Conservation (phyloP, 2,329 filamentous ascomycete species). For the Taxawa tesnikishii region DNA sequence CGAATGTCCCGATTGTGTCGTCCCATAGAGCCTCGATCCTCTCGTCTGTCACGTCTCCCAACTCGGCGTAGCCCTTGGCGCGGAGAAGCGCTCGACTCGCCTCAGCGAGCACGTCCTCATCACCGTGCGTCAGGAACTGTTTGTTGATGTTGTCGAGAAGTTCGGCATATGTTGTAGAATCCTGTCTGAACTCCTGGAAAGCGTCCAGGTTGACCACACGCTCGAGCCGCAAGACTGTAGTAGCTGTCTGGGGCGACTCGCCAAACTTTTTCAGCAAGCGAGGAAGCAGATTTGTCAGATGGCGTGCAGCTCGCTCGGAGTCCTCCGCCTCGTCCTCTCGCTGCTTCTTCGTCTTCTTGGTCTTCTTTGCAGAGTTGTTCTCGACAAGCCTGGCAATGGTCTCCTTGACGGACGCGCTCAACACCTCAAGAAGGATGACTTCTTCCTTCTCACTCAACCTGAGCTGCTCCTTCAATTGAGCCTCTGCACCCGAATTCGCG, state of each 20-base stretch:
- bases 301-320: constrained; percentile 66
- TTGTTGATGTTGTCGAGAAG: constrained; percentile 85
- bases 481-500: constrained; percentile 46
- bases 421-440: constrained; percentile 70
- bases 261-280: constrained; percentile 86
- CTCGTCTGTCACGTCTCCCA: constrained; percentile 71
- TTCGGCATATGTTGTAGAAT: constrained; percentile 65
- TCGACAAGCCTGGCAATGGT: constrained; percentile 57
- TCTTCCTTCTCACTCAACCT: constrained; percentile 69
- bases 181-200: constrained; percentile 80
- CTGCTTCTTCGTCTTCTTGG: constrained; percentile 45
- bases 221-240: constrained; percentile 73
- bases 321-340: constrained; percentile 53
- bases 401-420: constrained; percentile 70
- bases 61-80: constrained; percentile 74
- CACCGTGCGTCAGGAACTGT: constrained; percentile 87
- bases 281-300: constrained; percentile 68
- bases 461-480: constrained; percentile 56
- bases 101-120: constrained; percentile 72
- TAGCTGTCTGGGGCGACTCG: constrained; percentile 74
- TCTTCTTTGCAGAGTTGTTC: constrained; percentile 41
- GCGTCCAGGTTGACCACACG: constrained; percentile 77
- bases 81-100: constrained; percentile 73
- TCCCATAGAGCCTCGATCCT: constrained; percentile 82
- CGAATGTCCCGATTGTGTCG: constrained; percentile 61